Evolutionary conservation across 2,329 filamentous ascomycete genomes (phyloP).

Genomic region (Nemania serpens): DNA sequence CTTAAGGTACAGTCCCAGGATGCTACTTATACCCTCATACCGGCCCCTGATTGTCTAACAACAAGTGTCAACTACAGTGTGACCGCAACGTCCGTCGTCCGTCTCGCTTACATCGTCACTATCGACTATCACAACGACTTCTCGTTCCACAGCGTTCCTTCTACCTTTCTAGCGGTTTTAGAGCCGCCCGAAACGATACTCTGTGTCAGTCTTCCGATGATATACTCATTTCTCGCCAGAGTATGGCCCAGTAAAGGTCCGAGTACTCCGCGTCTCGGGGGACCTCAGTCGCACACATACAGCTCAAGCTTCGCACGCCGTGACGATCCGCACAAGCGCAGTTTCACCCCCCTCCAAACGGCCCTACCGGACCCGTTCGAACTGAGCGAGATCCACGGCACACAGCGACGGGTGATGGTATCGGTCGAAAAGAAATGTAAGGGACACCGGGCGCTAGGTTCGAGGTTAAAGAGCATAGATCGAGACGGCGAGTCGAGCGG

Average conservation of each 20-base stretch:
- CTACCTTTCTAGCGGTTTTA: constrained; percentile 28
- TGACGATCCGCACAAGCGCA: constrained; percentile 19
- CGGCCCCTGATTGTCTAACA: constrained; percentile 1
- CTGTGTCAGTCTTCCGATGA: constrained; percentile 33
- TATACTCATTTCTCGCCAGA: constrained; percentile 26
- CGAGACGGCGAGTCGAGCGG: constrained; percentile 24
- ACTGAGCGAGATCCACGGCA: constrained; percentile 18
- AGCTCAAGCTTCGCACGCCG: constrained; percentile 21
- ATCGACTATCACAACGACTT: constrained; percentile 31
- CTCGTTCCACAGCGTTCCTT: constrained; percentile 27
- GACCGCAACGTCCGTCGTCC: constrained; percentile 27
- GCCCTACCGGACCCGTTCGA: constrained; percentile 27
- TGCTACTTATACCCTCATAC: neutral
- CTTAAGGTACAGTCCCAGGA: constrained; percentile 20
- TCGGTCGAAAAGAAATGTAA: constrained; percentile 16
- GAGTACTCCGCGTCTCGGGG: neutral
- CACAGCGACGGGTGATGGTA: constrained; percentile 20
- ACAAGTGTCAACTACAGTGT: constrained; percentile 15
- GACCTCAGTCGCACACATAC: constrained; percentile 15
- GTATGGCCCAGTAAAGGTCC: constrained; percentile 8
- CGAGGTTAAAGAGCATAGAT: constrained; percentile 18
- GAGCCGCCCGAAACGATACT: constrained; percentile 28
- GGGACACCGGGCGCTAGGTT: neutral
- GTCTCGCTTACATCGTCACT: constrained; percentile 26
- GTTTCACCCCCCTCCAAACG: constrained; percentile 22